A percentile compares a stretch with the other conserved stretches of the same genome.
Evolutionary conservation across 202 grass and related monocot species (phyloP).

Genomic region (Dendrocalamus latiflorus): DNA sequence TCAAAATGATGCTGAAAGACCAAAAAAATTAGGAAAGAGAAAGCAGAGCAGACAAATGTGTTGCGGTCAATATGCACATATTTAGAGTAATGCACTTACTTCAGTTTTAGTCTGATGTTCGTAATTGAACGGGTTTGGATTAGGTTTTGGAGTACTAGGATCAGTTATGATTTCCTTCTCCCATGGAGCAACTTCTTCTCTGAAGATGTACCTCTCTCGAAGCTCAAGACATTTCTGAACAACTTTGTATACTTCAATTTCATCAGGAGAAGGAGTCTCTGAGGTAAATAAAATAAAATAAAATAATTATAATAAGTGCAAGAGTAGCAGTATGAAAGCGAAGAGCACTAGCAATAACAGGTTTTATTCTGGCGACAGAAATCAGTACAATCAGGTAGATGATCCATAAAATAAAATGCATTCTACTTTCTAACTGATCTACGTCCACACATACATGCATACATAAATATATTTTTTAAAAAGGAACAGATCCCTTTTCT

Average conservation of each 20-base stretch:
- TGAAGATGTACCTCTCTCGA: slow-evolving; percentile 78
- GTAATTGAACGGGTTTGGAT: slow-evolving; percentile 70
- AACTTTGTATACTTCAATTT: slow-evolving; percentile 83
- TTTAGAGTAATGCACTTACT: slow-evolving; percentile 42
- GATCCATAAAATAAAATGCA: slow-evolving; percentile 3
- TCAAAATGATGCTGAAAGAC: no score
- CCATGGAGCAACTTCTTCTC: slow-evolving; percentile 90
- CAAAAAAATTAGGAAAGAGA: no score
- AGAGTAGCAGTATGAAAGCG: neutral
- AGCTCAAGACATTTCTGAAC: slow-evolving; percentile 87
- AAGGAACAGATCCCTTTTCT: neutral
- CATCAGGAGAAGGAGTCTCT: slow-evolving; percentile 77
- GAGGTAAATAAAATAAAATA: no score
- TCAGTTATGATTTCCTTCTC: slow-evolving; percentile 96
- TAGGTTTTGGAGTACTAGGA: slow-evolving; percentile 90
- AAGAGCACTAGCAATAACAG: neutral
- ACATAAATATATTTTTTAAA: neutral
- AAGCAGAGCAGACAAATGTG: no score
- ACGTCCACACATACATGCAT: neutral
- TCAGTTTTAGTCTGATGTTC: slow-evolving; percentile 64
- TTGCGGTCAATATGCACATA: slow-evolving; percentile 4
- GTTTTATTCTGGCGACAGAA: neutral
- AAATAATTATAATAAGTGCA: neutral
- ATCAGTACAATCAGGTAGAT: neutral
- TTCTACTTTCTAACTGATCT: neutral